A percentile compares a stretch with the other conserved stretches of the same genome.
Conservation (phyloP, 352 stramenopile genomes). For the Phytopythium helicoides region DNA sequence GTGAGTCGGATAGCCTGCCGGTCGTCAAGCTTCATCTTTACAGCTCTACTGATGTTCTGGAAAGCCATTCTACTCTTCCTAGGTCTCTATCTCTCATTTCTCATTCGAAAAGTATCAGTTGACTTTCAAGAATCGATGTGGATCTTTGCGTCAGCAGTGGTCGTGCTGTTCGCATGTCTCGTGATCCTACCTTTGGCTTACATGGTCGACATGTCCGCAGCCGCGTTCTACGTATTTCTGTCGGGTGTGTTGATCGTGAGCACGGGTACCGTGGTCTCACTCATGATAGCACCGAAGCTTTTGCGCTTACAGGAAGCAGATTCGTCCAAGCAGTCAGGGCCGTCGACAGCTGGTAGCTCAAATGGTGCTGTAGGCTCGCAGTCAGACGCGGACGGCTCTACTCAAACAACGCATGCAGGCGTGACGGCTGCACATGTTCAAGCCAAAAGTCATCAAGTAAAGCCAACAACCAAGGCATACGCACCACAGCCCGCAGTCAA, state of each 20-base stretch:
- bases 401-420: no score
- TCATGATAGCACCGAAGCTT: slow-evolving; percentile 46
- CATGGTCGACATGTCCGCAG: slow-evolving; percentile 32
- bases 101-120: slow-evolving; percentile 57
- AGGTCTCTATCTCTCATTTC: slow-evolving; percentile 47
- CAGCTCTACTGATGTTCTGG: slow-evolving; percentile 50
- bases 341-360: background rate
- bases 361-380: no score
- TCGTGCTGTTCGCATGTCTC: slow-evolving; percentile 48
- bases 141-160: slow-evolving; percentile 46
- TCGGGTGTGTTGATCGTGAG: slow-evolving; percentile 23
- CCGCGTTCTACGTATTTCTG: slow-evolving; percentile 37
- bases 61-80: slow-evolving; percentile 45
- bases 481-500: no score
- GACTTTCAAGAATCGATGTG: slow-evolving; percentile 71
- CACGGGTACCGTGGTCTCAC: slow-evolving; percentile 30
- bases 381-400: no score
- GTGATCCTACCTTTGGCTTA: slow-evolving; percentile 52
- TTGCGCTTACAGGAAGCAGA: slow-evolving; percentile 27
- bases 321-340: slow-evolving; percentile 1
- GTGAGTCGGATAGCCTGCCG: slow-evolving; percentile 29
- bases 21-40: slow-evolving; percentile 54
- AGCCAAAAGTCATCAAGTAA: no score
- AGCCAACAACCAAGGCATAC: no score
- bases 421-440: no score